These are phyloP conservation scores for Aegle marmelos DNA, from an alignment of 345 rosid species.

Conservation along the genomic window DNA sequence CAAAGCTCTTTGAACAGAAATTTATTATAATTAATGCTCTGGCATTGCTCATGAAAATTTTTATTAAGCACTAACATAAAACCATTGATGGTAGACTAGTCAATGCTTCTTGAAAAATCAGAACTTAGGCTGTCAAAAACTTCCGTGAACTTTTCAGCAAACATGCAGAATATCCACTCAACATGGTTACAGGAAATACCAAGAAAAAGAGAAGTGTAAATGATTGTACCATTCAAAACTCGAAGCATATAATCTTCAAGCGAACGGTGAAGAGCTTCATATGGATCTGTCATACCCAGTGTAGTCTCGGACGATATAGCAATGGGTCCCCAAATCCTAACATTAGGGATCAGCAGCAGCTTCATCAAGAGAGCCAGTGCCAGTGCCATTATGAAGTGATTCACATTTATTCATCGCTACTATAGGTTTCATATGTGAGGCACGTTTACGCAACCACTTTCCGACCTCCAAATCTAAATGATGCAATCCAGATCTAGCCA, in stretches of 20 bases:
- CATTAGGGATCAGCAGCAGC: slow-evolving; percentile 53
- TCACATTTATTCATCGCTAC: slow-evolving; percentile 89
- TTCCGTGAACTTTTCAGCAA: background rate
- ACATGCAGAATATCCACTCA: background rate
- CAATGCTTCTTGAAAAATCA: background rate
- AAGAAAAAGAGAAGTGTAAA: background rate
- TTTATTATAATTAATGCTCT: background rate
- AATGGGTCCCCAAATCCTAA: slow-evolving; percentile 88
- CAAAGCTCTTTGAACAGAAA: background rate
- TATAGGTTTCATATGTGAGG: slow-evolving; percentile 63
- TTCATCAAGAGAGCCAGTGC: slow-evolving; percentile 54
- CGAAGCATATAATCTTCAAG: slow-evolving; percentile 63
- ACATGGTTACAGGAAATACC: background rate
- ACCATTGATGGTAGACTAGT: background rate
- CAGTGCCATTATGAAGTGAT: slow-evolving; percentile 57
- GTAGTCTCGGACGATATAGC: slow-evolving; percentile 97
- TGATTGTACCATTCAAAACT: slow-evolving; percentile 49
- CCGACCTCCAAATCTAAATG: slow-evolving; percentile 94
- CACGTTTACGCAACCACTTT: slow-evolving; percentile 85
- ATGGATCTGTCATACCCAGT: slow-evolving; percentile 80
- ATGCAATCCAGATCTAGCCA: slow-evolving; percentile 74
- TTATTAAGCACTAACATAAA: background rate
- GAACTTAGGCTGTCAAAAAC: background rate
- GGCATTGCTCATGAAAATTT: background rate
- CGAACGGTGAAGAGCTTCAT: slow-evolving; percentile 63